These are phyloP conservation scores for Fraxinus paxiana DNA, from an alignment of 305 asterid genomes.

Conservation along the genomic window DNA sequence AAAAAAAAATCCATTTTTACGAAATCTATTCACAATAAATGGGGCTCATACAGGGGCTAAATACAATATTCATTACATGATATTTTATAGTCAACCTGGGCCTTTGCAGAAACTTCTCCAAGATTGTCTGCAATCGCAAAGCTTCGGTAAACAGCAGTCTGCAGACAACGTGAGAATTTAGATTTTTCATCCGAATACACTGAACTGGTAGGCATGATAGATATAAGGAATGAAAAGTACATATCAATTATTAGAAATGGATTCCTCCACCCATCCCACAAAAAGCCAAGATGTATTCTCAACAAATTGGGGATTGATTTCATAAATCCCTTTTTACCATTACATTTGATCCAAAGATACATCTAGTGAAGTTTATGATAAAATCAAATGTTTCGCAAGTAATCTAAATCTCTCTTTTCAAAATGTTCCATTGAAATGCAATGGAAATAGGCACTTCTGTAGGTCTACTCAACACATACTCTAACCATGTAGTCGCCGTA, in stretches of 20 bases:
- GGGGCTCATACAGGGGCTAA: not conserved
- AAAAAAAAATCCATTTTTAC: not conserved
- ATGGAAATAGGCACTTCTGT: not conserved
- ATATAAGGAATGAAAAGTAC: slow-evolving; percentile 1
- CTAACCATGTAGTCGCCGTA: not conserved
- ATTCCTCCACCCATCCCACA: not conserved
- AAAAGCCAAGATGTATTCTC: not conserved
- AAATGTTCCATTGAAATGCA: not conserved
- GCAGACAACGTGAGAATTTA: slow-evolving; percentile 22
- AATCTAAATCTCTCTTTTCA: not conserved
- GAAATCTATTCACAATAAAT: not conserved
- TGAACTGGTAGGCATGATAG: not conserved
- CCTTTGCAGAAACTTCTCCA: slow-evolving; percentile 89
- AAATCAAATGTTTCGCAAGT: not conserved
- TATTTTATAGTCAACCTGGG: slow-evolving; percentile 49
- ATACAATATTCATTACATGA: not conserved
- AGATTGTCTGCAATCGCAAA: slow-evolving; percentile 84
- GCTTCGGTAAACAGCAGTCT: slow-evolving; percentile 94
- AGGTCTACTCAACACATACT: not conserved
- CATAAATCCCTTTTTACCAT: not conserved
- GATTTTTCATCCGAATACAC: slow-evolving; percentile 18
- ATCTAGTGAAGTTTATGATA: not conserved
- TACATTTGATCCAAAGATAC: not conserved
- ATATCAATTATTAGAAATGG: not conserved
- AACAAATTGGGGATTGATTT: not conserved